A percentile compares a stretch with the other conserved stretches of the same genome.
Conservation (phyloP, 371 early-diverging fungal genomes). For the Zychaea mexicana region DNA sequence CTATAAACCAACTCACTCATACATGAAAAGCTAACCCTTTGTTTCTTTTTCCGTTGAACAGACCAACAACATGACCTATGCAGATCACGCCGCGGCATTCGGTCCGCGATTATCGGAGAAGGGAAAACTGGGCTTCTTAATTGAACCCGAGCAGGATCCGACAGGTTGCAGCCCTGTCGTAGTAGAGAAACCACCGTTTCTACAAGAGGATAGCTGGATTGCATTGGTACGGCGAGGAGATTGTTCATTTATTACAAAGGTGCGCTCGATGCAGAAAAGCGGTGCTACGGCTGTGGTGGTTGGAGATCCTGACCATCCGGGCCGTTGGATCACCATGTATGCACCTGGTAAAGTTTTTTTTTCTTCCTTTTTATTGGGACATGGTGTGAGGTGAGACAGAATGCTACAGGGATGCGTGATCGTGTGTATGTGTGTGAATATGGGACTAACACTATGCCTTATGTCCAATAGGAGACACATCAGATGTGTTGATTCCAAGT, state of each 20-base stretch:
- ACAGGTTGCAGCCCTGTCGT: constrained; percentile 39
- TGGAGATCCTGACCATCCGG: constrained; percentile 74
- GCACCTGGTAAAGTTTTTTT: constrained; percentile 58
- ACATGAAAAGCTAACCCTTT: too few species aligned
- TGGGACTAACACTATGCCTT: neutral
- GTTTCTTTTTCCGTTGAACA: too few species aligned
- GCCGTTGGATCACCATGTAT: constrained; percentile 87
- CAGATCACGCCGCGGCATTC: constrained; percentile 65
- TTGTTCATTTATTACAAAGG: constrained; percentile 87
- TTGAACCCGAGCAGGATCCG: constrained; percentile 35
- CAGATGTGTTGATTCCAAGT: constrained; percentile 75
- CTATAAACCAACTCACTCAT: neutral
- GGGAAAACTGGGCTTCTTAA: constrained; percentile 54
- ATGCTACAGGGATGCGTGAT: too few species aligned
- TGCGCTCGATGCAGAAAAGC: constrained; percentile 83
- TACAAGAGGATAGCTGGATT: constrained; percentile 68
- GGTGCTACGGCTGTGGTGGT: constrained; percentile 90
- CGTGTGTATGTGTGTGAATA: too few species aligned
- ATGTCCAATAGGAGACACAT: constrained; percentile 61
- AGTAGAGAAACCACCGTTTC: constrained; percentile 29
- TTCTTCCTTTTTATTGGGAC: neutral
- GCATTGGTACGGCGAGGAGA: constrained; percentile 83
- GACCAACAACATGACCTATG: constrained; percentile 58
- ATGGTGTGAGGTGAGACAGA: neutral
- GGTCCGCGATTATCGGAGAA: constrained; percentile 63